Evolutionary conservation across 192 early-diverging fungal species (phyloP).

Genomic region (Entomortierella chlamydospora): DNA sequence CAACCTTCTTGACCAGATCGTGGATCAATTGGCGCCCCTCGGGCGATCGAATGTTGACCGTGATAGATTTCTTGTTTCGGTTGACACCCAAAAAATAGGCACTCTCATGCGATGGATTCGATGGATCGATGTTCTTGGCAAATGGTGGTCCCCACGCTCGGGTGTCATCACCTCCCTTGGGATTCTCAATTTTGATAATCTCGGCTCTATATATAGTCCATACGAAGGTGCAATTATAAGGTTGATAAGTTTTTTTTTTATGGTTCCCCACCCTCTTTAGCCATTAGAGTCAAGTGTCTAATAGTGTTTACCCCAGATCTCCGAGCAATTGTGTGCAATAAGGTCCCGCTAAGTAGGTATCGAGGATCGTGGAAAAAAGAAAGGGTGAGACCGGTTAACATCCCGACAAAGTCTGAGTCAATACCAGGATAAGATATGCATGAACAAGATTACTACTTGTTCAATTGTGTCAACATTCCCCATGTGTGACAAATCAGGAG

Average conservation of each 20-base stretch:
- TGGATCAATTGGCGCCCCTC: conserved; percentile 73
- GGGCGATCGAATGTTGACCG: conserved; percentile 82
- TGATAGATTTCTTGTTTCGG: conserved; percentile 92
- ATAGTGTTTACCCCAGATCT: conserved; percentile 71
- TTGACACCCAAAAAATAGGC: conserved; percentile 95
- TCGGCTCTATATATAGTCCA: conserved; percentile 81
- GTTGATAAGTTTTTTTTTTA: neutral
- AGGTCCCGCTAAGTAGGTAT: conserved; percentile 67
- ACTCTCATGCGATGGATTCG: conserved; percentile 65
- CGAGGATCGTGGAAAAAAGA: neutral
- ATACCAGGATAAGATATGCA: too few relatives aligned
- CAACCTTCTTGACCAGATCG: conserved; percentile 73
- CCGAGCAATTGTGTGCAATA: conserved; percentile 85
- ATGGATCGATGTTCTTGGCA: conserved; percentile 50
- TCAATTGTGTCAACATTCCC: too few relatives aligned
- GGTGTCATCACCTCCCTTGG: conserved; percentile 87
- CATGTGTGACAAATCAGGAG: too few relatives aligned
- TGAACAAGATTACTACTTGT: too few relatives aligned
- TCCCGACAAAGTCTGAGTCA: too few relatives aligned
- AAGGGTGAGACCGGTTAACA: too few relatives aligned
- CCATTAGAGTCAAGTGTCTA: too few relatives aligned
- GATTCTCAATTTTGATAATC: conserved; percentile 92
- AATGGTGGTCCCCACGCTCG: conserved; percentile 86
- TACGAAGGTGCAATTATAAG: too few relatives aligned
- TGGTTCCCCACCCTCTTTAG: too few relatives aligned